Conservation (phyloP, 768 basidiomycete genomes). For the Tulasnella sp. region DNA sequence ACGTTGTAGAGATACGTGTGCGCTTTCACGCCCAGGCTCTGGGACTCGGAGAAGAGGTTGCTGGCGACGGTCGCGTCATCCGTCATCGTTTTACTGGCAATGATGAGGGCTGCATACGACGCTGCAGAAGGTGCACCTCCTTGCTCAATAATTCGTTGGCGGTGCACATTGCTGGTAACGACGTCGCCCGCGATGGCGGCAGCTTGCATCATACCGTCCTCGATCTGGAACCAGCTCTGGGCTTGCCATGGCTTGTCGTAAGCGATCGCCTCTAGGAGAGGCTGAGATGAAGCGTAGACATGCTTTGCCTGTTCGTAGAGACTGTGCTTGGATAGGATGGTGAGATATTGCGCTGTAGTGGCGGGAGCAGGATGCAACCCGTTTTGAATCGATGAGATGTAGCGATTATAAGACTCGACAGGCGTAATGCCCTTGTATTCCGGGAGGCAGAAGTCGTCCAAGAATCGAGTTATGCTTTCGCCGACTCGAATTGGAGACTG, state of each 20-base stretch:
- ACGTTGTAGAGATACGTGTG: conserved; percentile 95
- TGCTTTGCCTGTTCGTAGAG: conserved; percentile 59
- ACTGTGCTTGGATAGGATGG: conserved; percentile 59
- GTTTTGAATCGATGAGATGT: conserved; percentile 46
- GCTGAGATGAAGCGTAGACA: conserved; percentile 67
- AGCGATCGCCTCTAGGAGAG: conserved; percentile 49
- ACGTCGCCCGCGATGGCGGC: conserved; percentile 76
- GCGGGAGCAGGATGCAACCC: conserved; percentile 52
- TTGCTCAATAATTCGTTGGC: conserved; percentile 68
- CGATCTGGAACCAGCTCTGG: conserved; percentile 68
- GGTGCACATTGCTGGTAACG: conserved; percentile 76
- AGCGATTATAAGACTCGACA: conserved; percentile 48
- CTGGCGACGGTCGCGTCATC: conserved; percentile 89
- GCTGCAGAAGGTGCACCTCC: conserved; percentile 80
- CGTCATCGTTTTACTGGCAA: conserved; percentile 86
- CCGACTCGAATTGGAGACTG: neutral
- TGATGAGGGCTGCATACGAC: conserved; percentile 87
- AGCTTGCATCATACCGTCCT: conserved; percentile 87
- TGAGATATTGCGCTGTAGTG: conserved; percentile 61
- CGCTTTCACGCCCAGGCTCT: conserved; percentile 61
- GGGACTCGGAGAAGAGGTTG: conserved; percentile 76
- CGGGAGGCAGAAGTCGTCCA: conserved; percentile 32
- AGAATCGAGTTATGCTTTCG: conserved; percentile 17
- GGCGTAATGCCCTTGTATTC: conserved; percentile 36
- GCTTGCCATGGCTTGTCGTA: conserved; percentile 49